Conservation (phyloP, 2,329 filamentous ascomycete species). For the Xylariaceae sp. region DNA sequence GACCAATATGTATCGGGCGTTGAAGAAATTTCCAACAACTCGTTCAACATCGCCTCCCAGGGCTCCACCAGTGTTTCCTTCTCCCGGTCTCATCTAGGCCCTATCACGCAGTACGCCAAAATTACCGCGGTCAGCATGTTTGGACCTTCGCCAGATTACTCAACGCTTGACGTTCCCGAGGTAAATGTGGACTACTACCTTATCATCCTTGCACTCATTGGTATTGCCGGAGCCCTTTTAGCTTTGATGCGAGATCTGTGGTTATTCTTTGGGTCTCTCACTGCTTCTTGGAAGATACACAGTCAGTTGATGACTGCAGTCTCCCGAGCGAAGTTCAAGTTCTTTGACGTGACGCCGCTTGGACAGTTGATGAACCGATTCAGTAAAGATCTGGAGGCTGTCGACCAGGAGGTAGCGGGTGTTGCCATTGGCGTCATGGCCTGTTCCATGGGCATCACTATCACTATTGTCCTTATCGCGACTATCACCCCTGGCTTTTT, state of each 20-base stretch:
- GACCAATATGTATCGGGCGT: slow-evolving; percentile 65
- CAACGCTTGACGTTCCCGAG: slow-evolving; percentile 38
- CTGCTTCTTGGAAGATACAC: slow-evolving; percentile 82
- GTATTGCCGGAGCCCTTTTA: slow-evolving; percentile 69
- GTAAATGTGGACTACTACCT: slow-evolving; percentile 85
- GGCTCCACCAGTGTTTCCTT: slow-evolving; percentile 34
- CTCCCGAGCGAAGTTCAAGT: slow-evolving; percentile 88
- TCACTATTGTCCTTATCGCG: slow-evolving; percentile 83
- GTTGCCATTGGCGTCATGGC: slow-evolving; percentile 73
- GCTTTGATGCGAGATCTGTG: slow-evolving; percentile 80
- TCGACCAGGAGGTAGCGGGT: slow-evolving; percentile 93
- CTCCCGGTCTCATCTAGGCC: slow-evolving; percentile 37
- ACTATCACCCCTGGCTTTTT: slow-evolving; percentile 87
- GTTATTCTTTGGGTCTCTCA: slow-evolving; percentile 86
- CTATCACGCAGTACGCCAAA: slow-evolving; percentile 36
- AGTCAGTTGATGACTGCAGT: slow-evolving; percentile 70
- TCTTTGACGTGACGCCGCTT: slow-evolving; percentile 93
- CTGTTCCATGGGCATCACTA: slow-evolving; percentile 63
- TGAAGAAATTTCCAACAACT: slow-evolving; percentile 36
- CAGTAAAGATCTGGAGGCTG: slow-evolving; percentile 90
- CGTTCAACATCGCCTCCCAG: slow-evolving; percentile 35
- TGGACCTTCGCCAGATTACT: slow-evolving; percentile 36
- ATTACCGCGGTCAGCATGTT: slow-evolving; percentile 25
- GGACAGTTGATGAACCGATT: slow-evolving; percentile 98
- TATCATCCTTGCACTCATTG: slow-evolving; percentile 73